These are phyloP conservation scores for Trichophyton mentagrophytes DNA, from an alignment of 2,329 filamentous ascomycete species.

Conservation along the genomic window DNA sequence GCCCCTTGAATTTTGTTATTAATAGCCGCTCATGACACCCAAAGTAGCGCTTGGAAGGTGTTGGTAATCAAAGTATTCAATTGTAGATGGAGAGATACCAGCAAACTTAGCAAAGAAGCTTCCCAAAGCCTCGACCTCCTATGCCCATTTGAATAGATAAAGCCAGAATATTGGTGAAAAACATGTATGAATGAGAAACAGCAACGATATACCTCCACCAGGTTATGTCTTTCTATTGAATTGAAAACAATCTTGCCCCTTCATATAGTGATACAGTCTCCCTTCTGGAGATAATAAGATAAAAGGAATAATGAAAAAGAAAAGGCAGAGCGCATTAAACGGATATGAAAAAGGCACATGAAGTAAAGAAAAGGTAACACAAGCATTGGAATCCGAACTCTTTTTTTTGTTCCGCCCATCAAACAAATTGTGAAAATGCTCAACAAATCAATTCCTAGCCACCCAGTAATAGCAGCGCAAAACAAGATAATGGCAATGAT, in stretches of 20 bases:
- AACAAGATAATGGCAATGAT: slow-evolving; percentile 3
- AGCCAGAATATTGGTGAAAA: background rate
- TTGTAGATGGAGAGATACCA: background rate
- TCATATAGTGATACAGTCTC: slow-evolving; percentile 3
- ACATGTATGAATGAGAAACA: background rate
- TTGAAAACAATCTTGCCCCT: slow-evolving; percentile 1
- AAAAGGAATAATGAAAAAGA: background rate
- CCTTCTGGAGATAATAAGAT: background rate
- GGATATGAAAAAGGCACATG: background rate
- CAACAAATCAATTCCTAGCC: slow-evolving; percentile 4
- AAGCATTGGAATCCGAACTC: background rate
- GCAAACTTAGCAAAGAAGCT: background rate
- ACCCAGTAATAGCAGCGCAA: background rate
- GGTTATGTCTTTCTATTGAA: background rate
- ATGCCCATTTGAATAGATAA: background rate
- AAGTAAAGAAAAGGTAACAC: background rate
- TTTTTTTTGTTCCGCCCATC: background rate
- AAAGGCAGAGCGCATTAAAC: background rate
- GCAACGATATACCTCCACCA: background rate
- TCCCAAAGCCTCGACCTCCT: background rate
- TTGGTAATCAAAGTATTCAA: background rate
- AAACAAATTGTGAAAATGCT: slow-evolving; percentile 3
- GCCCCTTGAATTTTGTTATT: background rate
- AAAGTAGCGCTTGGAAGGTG: background rate
- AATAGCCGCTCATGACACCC: background rate